Percentiles rank a stretch among this genome's conserved stretches.
Conservation (phyloP, 2,329 filamentous ascomycete species). For the Epichloe sibirici region DNA sequence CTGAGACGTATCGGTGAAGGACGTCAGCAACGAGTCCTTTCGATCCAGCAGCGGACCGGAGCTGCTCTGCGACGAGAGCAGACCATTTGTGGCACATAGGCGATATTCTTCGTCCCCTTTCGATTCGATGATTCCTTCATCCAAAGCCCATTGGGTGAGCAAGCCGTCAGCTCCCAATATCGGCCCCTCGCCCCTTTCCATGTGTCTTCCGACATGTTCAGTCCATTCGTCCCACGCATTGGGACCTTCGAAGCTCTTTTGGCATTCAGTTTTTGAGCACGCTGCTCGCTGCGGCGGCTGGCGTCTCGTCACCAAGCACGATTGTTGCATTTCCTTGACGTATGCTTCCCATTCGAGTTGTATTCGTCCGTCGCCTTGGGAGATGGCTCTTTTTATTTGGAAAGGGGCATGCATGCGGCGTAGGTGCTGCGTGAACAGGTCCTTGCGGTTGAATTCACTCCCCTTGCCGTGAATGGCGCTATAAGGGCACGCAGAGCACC, state of each 20-base stretch:
- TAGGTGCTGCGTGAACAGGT: conserved; percentile 88
- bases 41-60: conserved; percentile 10
- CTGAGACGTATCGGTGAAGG: conserved; percentile 8
- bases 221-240: conserved; percentile 82
- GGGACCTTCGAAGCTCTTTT: conserved; percentile 54
- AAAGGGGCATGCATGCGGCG: conserved; percentile 82
- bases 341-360: conserved; percentile 52
- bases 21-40: conserved; percentile 15
- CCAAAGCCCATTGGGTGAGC: conserved; percentile 49
- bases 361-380: conserved; percentile 45
- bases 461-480: conserved; percentile 42
- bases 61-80: conserved; percentile 8
- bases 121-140: conserved; percentile 50
- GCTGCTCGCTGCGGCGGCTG: conserved; percentile 58
- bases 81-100: conserved; percentile 24
- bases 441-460: conserved; percentile 82
- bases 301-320: conserved; percentile 61
- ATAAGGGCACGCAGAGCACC: conserved; percentile 49
- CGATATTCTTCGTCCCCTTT: conserved; percentile 44
- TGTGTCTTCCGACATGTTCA: conserved; percentile 82
- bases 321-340: conserved; percentile 57
- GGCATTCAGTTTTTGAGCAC: conserved; percentile 61
- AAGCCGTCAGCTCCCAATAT: conserved; percentile 44
- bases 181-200: conserved; percentile 59
- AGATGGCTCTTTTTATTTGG: conserved; percentile 44